These are phyloP conservation scores for Penicillium robsamsonii DNA, from an alignment of 495 filamentous ascomycete genomes.

Conservation along the genomic window DNA sequence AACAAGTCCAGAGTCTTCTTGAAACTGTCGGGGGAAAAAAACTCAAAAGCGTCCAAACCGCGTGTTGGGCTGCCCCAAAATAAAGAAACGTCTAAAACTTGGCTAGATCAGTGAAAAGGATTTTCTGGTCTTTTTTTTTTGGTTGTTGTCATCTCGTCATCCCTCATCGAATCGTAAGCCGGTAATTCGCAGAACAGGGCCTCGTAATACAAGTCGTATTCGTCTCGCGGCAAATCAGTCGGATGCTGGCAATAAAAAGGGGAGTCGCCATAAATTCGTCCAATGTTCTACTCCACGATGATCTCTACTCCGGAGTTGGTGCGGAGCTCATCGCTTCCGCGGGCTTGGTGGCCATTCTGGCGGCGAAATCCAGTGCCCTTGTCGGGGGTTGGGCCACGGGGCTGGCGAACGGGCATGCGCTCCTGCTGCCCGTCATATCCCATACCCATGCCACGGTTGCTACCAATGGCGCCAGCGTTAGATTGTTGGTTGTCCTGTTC, in stretches of 20 bases:
- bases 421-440: constrained; percentile 64
- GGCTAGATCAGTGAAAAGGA: constrained; percentile 47
- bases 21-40: constrained; percentile 15
- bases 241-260: constrained; percentile 35
- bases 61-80: constrained; percentile 50
- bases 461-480: constrained; percentile 75
- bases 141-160: constrained; percentile 54
- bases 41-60: constrained; percentile 30
- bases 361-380: constrained; percentile 75
- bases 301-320: constrained; percentile 56
- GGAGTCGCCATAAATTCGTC: constrained; percentile 29
- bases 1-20: constrained; percentile 18
- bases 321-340: constrained; percentile 75
- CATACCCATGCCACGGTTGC: constrained; percentile 72
- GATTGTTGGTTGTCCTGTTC: constrained; percentile 57
- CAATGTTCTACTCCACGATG: constrained; percentile 51
- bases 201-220: constrained; percentile 51
- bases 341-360: constrained; percentile 76
- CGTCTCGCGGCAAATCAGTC: constrained; percentile 49
- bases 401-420: constrained; percentile 74
- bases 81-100: constrained; percentile 49
- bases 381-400: constrained; percentile 73
- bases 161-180: constrained; percentile 57
- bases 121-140: constrained; percentile 41
- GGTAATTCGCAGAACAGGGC: constrained; percentile 45